Evolutionary conservation across 768 basidiomycete genomes (phyloP).

Genomic region (Trametes punicea): DNA sequence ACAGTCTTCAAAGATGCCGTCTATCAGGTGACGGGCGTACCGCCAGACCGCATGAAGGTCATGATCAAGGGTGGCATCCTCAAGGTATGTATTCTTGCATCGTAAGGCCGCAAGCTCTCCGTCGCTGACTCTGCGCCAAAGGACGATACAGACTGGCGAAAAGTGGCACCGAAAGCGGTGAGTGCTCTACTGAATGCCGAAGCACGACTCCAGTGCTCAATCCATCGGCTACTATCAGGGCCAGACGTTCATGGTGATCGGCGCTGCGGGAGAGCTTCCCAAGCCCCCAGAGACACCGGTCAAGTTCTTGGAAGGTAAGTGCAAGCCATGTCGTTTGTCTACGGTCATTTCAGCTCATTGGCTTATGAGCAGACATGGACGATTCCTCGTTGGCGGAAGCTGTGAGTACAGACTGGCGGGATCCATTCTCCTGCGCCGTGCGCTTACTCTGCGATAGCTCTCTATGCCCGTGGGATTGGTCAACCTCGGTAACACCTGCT

Average conservation of each 20-base stretch:
- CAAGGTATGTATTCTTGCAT: slow-evolving; percentile 52
- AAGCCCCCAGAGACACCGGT: slow-evolving; percentile 77
- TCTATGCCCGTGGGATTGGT: slow-evolving; percentile 76
- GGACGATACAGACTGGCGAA: slow-evolving; percentile 88
- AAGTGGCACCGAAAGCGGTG: slow-evolving; percentile 79
- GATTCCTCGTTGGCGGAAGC: slow-evolving; percentile 77
- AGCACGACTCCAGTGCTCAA: neutral
- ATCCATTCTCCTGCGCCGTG: neutral
- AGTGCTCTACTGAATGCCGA: slow-evolving; percentile 21
- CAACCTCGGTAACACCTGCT: slow-evolving; percentile 95
- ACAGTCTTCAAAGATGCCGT: slow-evolving; percentile 79
- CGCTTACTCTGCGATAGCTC: slow-evolving; percentile 43
- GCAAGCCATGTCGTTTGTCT: neutral
- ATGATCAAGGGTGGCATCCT: slow-evolving; percentile 92
- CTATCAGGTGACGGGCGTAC: slow-evolving; percentile 81
- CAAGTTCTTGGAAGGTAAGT: slow-evolving; percentile 81
- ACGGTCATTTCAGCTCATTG: neutral
- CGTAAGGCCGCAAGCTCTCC: neutral
- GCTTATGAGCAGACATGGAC: slow-evolving; percentile 61
- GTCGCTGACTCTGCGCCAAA: slow-evolving; percentile 26
- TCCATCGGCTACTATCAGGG: slow-evolving; percentile 44
- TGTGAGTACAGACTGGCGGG: slow-evolving; percentile 39
- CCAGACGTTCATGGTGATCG: slow-evolving; percentile 91
- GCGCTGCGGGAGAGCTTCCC: slow-evolving; percentile 88
- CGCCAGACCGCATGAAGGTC: slow-evolving; percentile 91